Percentiles rank a stretch among this genome's conserved stretches.
Conservation (phyloP, 2,329 filamentous ascomycete species). For the Huntiella omanensis region DNA sequence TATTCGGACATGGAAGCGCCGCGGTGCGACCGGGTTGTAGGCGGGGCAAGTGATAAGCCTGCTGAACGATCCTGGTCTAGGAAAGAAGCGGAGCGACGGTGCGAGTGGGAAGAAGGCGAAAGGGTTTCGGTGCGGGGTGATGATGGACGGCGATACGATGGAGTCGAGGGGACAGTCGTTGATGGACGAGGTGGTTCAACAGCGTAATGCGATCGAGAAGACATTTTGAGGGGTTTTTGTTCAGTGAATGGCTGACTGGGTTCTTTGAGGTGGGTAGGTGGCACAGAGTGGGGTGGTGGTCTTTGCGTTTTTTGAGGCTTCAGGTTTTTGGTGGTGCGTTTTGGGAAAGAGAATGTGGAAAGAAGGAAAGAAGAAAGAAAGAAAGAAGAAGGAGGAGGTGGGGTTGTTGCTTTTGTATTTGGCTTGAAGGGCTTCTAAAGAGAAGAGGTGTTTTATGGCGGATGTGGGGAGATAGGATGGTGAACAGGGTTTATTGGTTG, state of each 20-base stretch:
- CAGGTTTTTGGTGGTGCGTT: too few relatives aligned
- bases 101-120: slow-evolving; percentile 14
- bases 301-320: background rate
- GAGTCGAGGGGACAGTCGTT: background rate
- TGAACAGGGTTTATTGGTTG: background rate
- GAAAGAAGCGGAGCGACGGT: slow-evolving; percentile 9
- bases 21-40: slow-evolving; percentile 9
- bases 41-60: slow-evolving; percentile 7
- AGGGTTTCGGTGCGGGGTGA: slow-evolving; percentile 9
- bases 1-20: slow-evolving; percentile 11
- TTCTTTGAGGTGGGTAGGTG: background rate
- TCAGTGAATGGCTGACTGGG: background rate
- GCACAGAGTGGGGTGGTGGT: too few relatives aligned
- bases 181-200: slow-evolving; percentile 8
- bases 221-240: slow-evolving; percentile 5
- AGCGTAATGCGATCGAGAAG: slow-evolving; percentile 7
- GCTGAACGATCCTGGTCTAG: slow-evolving; percentile 1
- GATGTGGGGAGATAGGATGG: background rate
- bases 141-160: slow-evolving; percentile 3
- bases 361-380: background rate
- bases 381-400: too few relatives aligned
- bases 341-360: background rate
- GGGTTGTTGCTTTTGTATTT: too few relatives aligned
- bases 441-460: too few relatives aligned
- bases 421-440: too few relatives aligned